These are phyloP conservation scores for Paramecium pentaurelia DNA, from an alignment of 73 alveolate species.

Conservation along the genomic window DNA sequence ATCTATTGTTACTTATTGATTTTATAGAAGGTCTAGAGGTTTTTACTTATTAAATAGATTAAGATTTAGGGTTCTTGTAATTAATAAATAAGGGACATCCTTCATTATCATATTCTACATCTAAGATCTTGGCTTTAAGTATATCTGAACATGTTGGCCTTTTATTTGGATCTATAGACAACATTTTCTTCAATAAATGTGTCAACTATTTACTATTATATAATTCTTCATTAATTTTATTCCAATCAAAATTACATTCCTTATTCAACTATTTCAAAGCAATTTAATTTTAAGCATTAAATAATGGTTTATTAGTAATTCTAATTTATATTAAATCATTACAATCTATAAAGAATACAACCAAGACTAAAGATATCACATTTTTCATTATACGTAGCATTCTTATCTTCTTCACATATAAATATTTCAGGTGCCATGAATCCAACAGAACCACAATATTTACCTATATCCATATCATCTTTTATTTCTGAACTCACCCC, in stretches of 20 bases:
- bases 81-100: slow-evolving; percentile 9
- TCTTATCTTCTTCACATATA: not conserved
- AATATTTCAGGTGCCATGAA: not conserved
- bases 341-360: not conserved
- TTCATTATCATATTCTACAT: not conserved
- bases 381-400: slow-evolving; percentile 7
- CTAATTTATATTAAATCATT: not conserved
- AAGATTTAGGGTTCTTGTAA: not conserved
- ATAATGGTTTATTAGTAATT: not conserved
- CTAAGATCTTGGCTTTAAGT: not conserved
- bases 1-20: not conserved
- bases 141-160: slow-evolving; percentile 7
- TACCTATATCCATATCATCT: not conserved
- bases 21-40: not conserved
- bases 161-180: not conserved
- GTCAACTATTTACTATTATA: not conserved
- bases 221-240: not conserved
- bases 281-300: not conserved
- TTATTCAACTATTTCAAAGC: not conserved
- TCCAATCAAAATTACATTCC: slow-evolving; percentile 25
- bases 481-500: not conserved
- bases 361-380: slow-evolving; percentile 1
- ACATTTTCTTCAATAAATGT: not conserved
- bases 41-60: not conserved
- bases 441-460: slow-evolving; percentile 21